phyloP scores from a whole-genome alignment of 805 yeast species.

The Blastobotrys mokoenaii region DNA sequence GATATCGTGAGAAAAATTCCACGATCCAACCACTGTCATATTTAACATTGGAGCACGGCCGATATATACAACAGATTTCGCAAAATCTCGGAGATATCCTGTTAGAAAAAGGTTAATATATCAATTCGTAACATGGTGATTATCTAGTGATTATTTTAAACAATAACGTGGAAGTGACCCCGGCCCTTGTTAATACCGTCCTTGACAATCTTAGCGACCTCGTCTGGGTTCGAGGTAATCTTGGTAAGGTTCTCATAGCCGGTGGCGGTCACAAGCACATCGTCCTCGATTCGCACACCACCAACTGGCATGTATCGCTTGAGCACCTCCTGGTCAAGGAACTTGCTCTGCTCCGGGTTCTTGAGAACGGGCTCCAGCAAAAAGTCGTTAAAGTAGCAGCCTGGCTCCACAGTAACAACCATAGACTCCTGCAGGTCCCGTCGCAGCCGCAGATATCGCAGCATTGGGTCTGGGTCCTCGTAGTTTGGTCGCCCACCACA shows the following conservation, averaged over 20 bases:
- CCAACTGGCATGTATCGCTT: constrained; percentile 82
- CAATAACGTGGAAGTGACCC: constrained; percentile 53
- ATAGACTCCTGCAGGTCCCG: constrained; percentile 63
- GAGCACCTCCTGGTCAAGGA: constrained; percentile 55
- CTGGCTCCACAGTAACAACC: constrained; percentile 95
- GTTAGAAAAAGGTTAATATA: too few species aligned
- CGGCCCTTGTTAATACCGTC: constrained; percentile 54
- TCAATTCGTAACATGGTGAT: too few species aligned
- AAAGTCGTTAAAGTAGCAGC: constrained; percentile 81
- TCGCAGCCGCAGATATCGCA: constrained; percentile 72
- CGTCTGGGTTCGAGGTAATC: constrained; percentile 79
- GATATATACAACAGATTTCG: too few species aligned
- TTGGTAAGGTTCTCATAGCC: constrained; percentile 79
- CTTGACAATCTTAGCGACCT: constrained; percentile 67
- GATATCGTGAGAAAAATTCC: too few species aligned
- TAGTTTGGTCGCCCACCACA: constrained; percentile 86
- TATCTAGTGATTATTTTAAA: too few species aligned
- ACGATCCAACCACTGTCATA: too few species aligned
- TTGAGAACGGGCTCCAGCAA: constrained; percentile 55
- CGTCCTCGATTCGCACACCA: constrained; percentile 97
- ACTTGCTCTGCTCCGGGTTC: constrained; percentile 39
- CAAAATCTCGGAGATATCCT: too few species aligned
- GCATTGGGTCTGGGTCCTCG: constrained; percentile 69
- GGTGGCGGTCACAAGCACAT: constrained; percentile 62
- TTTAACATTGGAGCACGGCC: too few species aligned